Evolutionary conservation across 371 early-diverging fungal species (phyloP).

Genomic region (Actinomortierella ambigua): DNA sequence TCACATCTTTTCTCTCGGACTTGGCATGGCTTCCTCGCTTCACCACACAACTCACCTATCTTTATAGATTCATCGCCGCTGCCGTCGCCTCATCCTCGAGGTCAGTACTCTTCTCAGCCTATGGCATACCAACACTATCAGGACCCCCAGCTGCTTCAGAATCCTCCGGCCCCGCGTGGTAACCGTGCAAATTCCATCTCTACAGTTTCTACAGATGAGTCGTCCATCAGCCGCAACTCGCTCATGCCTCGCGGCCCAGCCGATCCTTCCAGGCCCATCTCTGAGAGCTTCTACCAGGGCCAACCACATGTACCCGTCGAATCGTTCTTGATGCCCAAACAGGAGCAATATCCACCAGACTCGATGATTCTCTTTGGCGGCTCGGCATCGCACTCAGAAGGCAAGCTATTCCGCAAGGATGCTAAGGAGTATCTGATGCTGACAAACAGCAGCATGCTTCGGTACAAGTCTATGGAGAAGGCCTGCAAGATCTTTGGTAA

Average conservation of each 20-base stretch:
- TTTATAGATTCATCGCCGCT: too few species aligned
- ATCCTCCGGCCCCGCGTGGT: too few species aligned
- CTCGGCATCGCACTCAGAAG: conserved; percentile 36
- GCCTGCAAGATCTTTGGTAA: conserved; percentile 45
- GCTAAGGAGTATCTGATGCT: conserved; percentile 38
- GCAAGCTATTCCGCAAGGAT: conserved; percentile 38
- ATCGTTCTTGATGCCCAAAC: conserved; percentile 39
- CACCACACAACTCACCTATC: too few species aligned
- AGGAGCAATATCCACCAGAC: conserved; percentile 41
- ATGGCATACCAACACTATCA: too few species aligned
- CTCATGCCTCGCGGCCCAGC: conserved; percentile 23
- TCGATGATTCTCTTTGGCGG: conserved; percentile 43
- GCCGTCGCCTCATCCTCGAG: too few species aligned
- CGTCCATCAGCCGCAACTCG: conserved; percentile 35
- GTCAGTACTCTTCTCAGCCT: too few species aligned
- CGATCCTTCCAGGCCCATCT: conserved; percentile 4
- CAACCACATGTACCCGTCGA: conserved; percentile 38
- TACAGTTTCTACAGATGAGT: conserved; percentile 37
- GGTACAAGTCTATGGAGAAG: conserved; percentile 46
- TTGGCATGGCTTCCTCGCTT: too few species aligned
- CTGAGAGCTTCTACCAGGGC: conserved; percentile 31
- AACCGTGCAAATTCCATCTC: too few species aligned
- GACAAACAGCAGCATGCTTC: conserved; percentile 37
- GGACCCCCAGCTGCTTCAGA: too few species aligned
- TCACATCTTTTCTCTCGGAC: not conserved